Evolutionary conservation across 1,284 basidiomycete species (phyloP).

Genomic region (Ceratorhiza oryzae-sativae): DNA sequence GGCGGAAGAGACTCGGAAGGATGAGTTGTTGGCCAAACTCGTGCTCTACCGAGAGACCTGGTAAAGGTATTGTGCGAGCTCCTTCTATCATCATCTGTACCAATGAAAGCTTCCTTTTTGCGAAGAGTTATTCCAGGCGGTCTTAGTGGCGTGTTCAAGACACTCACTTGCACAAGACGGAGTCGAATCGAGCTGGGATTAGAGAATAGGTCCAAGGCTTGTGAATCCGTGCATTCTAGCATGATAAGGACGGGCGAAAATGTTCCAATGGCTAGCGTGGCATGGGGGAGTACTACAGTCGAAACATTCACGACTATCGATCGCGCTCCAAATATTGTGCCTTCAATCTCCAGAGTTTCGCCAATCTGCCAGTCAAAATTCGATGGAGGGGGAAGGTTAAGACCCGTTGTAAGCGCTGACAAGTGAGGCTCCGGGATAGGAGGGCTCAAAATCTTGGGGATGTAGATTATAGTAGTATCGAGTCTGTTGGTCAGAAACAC

Average conservation of each 20-base stretch:
- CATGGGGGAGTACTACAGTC: not conserved
- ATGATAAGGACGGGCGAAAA: not conserved
- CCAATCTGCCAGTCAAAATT: not conserved
- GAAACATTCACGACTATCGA: not conserved
- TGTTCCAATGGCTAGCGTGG: constrained; percentile 2
- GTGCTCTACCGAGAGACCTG: not conserved
- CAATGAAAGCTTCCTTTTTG: constrained; percentile 8
- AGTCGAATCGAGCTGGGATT: constrained; percentile 6
- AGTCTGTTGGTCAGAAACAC: not conserved
- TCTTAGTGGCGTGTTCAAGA: not conserved
- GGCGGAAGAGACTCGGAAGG: not conserved
- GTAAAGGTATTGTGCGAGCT: constrained; percentile 19
- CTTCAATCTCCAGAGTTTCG: not conserved
- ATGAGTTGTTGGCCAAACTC: constrained; percentile 9
- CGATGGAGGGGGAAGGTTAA: not conserved
- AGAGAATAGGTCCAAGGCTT: constrained; percentile 6
- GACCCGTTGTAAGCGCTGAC: not conserved
- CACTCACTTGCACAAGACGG: not conserved
- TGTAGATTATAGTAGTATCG: not conserved
- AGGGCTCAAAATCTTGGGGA: not conserved
- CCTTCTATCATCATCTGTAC: constrained; percentile 5
- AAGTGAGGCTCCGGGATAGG: not conserved
- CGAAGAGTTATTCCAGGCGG: no score
- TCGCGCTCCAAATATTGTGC: not conserved
- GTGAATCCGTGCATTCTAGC: not conserved